These are phyloP conservation scores for Serendipita sp. DNA, from an alignment of 768 basidiomycete species.

Conservation along the genomic window DNA sequence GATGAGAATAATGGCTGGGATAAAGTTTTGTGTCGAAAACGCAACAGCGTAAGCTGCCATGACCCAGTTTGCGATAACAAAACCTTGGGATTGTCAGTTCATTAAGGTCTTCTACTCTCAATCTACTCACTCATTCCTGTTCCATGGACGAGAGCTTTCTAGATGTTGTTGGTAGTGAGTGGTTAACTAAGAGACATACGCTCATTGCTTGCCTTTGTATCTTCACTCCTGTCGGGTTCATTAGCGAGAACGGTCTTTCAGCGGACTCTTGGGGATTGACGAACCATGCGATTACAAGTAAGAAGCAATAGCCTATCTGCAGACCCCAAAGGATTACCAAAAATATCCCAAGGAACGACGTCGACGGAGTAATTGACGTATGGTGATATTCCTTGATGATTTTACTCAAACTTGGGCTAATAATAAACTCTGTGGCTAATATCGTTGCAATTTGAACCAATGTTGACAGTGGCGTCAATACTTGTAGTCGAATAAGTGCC, in stretches of 20 bases:
- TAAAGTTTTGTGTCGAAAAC: slow-evolving; percentile 64
- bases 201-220: slow-evolving; percentile 49
- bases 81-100: slow-evolving; percentile 17
- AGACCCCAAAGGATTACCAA: slow-evolving; percentile 41
- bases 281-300: slow-evolving; percentile 54
- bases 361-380: slow-evolving; percentile 55
- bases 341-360: slow-evolving; percentile 40
- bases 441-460: slow-evolving; percentile 62
- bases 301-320: slow-evolving; percentile 68
- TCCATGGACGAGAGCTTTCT: slow-evolving; percentile 56
- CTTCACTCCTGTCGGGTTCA: slow-evolving; percentile 19
- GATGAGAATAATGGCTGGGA: slow-evolving; percentile 56
- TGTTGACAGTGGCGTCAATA: slow-evolving; percentile 70
- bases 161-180: not conserved
- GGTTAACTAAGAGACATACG: not conserved
- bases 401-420: slow-evolving; percentile 45
- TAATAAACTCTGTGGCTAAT: slow-evolving; percentile 48
- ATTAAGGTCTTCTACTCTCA: not conserved
- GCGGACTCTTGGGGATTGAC: not conserved
- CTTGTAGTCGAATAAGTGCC: slow-evolving; percentile 45
- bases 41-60: slow-evolving; percentile 68
- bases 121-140: slow-evolving; percentile 38
- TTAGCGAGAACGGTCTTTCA: not conserved
- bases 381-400: slow-evolving; percentile 36
- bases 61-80: slow-evolving; percentile 63